These are phyloP conservation scores for Mollisiaceae sp. DNA, from an alignment of 2,329 filamentous ascomycete species.

Conservation along the genomic window DNA sequence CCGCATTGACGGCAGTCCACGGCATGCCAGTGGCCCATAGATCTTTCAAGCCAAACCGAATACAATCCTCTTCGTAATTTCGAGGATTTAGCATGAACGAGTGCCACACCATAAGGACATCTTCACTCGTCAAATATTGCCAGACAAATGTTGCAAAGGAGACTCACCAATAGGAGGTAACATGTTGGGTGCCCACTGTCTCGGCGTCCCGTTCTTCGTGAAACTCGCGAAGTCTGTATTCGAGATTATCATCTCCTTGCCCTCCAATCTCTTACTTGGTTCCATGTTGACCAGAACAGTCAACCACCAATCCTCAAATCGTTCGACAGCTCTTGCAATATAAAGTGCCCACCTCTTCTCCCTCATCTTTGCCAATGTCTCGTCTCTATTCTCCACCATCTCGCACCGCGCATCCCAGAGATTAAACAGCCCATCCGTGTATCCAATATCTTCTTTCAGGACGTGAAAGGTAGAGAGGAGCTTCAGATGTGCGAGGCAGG, in stretches of 20 bases:
- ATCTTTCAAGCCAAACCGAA: constrained; percentile 59
- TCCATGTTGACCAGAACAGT: constrained; percentile 38
- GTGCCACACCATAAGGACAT: constrained; percentile 82
- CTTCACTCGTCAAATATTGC: constrained; percentile 45
- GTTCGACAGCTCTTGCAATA: constrained; percentile 68
- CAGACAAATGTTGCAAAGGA: constrained; percentile 52
- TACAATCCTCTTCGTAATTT: constrained; percentile 74
- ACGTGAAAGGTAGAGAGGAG: constrained; percentile 70
- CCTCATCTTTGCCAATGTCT: constrained; percentile 58
- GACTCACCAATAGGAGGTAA: constrained; percentile 65
- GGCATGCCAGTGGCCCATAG: constrained; percentile 70
- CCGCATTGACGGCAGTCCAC: constrained; percentile 62
- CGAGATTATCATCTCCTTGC: constrained; percentile 32
- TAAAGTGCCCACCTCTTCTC: constrained; percentile 79
- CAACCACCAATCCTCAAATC: constrained; percentile 72
- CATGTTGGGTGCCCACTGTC: constrained; percentile 47
- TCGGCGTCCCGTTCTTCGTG: constrained; percentile 23
- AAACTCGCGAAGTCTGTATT: constrained; percentile 26
- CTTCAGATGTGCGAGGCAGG: constrained; percentile 76
- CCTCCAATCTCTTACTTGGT: constrained; percentile 34
- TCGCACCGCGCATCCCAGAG: constrained; percentile 54
- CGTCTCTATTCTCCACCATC: constrained; percentile 45
- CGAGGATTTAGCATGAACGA: constrained; percentile 79
- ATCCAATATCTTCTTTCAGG: constrained; percentile 70
- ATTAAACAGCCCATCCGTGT: constrained; percentile 69